phyloP scores from a whole-genome alignment of 208 protist species.

The Crithidia brevicula region DNA sequence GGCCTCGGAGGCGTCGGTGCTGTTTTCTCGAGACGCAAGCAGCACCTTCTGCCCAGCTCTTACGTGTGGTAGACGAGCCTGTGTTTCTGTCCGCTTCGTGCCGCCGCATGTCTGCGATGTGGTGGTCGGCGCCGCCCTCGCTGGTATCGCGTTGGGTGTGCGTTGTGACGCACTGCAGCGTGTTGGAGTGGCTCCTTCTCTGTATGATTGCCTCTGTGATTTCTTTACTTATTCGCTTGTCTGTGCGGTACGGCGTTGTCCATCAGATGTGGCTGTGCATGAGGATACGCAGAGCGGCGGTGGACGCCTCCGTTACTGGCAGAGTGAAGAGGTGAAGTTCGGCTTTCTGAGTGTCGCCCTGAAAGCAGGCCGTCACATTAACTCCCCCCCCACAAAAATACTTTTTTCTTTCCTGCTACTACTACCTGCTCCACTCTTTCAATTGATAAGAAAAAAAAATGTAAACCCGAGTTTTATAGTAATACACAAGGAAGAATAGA shows the following conservation, averaged over 20 bases:
- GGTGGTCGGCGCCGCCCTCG: constrained; percentile 24
- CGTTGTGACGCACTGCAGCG: constrained; percentile 11
- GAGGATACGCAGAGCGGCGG: not conserved
- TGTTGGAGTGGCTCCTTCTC: constrained; percentile 9
- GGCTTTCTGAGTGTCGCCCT: too few relatives aligned
- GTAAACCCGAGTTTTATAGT: too few relatives aligned
- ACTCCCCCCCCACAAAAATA: too few relatives aligned
- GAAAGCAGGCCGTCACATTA: too few relatives aligned
- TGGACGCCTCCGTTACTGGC: too few relatives aligned
- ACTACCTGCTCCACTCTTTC: too few relatives aligned
- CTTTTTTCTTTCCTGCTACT: too few relatives aligned
- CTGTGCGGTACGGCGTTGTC: not conserved
- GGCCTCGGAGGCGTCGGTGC: too few relatives aligned
- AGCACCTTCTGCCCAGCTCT: too few relatives aligned
- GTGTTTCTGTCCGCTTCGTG: constrained; percentile 9
- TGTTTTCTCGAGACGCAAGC: not conserved
- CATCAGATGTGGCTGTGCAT: not conserved
- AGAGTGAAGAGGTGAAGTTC: too few relatives aligned
- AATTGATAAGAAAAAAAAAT: too few relatives aligned
- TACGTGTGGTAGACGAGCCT: not conserved
- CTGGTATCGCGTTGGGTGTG: constrained; percentile 14
- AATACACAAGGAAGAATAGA: not conserved
- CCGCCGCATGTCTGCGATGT: not conserved
- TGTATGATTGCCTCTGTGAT: not conserved
- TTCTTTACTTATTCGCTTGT: constrained; percentile 7